phyloP scores from a whole-genome alignment of 345 rosid species.

The Corchorus olitorius region DNA sequence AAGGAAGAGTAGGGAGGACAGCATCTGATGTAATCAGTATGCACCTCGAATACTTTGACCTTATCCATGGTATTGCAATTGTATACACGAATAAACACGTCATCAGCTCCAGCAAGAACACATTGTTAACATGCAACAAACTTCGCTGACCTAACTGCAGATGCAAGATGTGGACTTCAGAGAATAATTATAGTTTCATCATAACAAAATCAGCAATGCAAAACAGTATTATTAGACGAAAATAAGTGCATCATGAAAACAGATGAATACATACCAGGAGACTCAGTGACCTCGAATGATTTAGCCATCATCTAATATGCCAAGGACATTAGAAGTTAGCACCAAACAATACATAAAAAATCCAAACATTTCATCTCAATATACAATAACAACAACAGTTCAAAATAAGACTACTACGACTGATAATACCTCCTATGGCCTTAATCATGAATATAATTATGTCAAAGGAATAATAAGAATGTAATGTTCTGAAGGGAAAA shows the following conservation, averaged over 20 bases:
- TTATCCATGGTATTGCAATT: constrained; percentile 92
- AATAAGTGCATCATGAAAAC: neutral
- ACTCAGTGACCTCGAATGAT: constrained; percentile 83
- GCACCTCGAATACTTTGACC: constrained; percentile 94
- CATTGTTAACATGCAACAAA: constrained; percentile 85
- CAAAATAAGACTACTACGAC: neutral
- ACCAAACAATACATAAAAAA: neutral
- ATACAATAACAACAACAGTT: neutral
- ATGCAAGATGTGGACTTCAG: constrained; percentile 19
- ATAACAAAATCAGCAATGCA: constrained; percentile 17
- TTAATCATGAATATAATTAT: neutral
- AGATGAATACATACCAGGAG: constrained; percentile 64
- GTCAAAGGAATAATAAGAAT: neutral
- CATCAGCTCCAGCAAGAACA: constrained; percentile 97
- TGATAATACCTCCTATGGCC: neutral
- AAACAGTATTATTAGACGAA: constrained; percentile 6
- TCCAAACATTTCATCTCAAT: constrained; percentile 5
- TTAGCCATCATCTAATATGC: constrained; percentile 70
- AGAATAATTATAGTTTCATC: constrained; percentile 1
- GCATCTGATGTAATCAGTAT: constrained; percentile 95
- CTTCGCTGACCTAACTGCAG: constrained; percentile 94
- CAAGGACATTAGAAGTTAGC: constrained; percentile 26
- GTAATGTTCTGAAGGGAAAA: neutral
- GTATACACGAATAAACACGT: constrained; percentile 85
- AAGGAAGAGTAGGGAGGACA: constrained; percentile 91